Conservation (phyloP, 257 asterid genomes). For the Jacaranda mimosifolia region DNA sequence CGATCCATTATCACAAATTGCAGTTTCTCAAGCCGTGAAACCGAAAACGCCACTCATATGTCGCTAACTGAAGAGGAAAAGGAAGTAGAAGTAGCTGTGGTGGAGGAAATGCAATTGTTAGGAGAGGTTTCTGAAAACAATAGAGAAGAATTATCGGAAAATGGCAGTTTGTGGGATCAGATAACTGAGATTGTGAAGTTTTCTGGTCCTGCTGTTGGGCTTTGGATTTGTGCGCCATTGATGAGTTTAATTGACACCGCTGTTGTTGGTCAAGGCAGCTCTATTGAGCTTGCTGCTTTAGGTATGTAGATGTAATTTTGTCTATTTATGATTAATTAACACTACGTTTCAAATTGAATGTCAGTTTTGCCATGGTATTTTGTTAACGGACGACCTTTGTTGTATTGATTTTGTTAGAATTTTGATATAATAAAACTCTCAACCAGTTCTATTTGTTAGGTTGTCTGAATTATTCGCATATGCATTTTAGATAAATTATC, state of each 20-base stretch:
- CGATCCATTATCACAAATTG: conserved; percentile 22
- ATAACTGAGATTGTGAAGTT: conserved; percentile 72
- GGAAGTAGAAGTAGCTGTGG: conserved; percentile 29
- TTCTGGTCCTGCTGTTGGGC: conserved; percentile 91
- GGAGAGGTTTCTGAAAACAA: conserved; percentile 29
- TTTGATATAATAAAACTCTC: not conserved
- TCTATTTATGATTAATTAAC: conserved; percentile 10
- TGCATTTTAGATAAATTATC: not conserved
- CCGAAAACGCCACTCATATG: conserved; percentile 10
- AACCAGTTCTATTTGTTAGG: not conserved
- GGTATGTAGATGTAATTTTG: conserved; percentile 43
- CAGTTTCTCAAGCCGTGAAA: conserved; percentile 20
- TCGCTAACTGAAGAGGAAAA: conserved; percentile 33
- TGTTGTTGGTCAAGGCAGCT: conserved; percentile 87
- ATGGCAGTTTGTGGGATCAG: conserved; percentile 65
- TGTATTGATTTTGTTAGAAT: not conserved
- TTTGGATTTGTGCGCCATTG: conserved; percentile 85
- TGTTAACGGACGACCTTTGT: no score
- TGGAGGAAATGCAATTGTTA: conserved; percentile 25
- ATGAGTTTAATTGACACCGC: conserved; percentile 91
- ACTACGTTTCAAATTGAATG: not conserved
- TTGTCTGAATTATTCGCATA: not conserved
- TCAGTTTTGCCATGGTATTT: not conserved
- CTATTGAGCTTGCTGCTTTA: conserved; percentile 84
- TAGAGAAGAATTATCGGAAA: conserved; percentile 47